Evolutionary conservation across 1,139 yeast species (phyloP), one percentile per base, ranked within the genome.

Genomic region (Fermentozyma sake): DNA sequence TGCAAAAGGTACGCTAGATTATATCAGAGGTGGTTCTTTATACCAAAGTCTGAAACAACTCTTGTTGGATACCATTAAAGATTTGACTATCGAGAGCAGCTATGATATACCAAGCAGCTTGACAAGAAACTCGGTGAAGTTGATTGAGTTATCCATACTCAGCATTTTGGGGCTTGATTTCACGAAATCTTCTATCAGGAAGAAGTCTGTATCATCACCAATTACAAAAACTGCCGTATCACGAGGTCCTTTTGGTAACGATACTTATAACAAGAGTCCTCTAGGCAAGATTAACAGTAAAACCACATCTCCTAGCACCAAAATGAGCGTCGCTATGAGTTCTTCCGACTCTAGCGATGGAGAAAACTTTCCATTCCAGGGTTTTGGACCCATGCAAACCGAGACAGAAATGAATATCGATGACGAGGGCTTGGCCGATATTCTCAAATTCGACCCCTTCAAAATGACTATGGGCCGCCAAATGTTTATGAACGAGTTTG

Each of bases 21-120:
- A 84, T 48, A 79, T 86, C 3, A 77, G 84, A 47, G 87, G 91
- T 14, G 95, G 96, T 0, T 79, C 91, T 1, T 55, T 86, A 32
- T 76, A 79, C 44, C 81, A 74, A 46, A 85, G 79, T 27, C 76
- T 80, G 49, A 80, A 78, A 38, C 65, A 58, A 19, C 54, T 80
- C 26, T 53, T 81, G 19, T 52, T 64, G 16, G 70, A 61, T 22
- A 63, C 79, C 3, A 54, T 79, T 2, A 55, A 61, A 12, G 70
- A 68, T 26, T 52, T 79, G 32, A 72, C 62, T 36, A 42, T 52
- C 9, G 83, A 78, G 38, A 68, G 76, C 25, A 57, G 54, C 12
- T 58, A 64, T 25, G 75, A 71, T 17, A 52, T 76, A 11, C 78
- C 85, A 0, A 86, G 87, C 1, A 66, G 76, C 12, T 50, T 80